These are phyloP conservation scores for Phyllosticta paracitricarpa DNA, from an alignment of 2,329 filamentous ascomycete species.

Conservation along the genomic window DNA sequence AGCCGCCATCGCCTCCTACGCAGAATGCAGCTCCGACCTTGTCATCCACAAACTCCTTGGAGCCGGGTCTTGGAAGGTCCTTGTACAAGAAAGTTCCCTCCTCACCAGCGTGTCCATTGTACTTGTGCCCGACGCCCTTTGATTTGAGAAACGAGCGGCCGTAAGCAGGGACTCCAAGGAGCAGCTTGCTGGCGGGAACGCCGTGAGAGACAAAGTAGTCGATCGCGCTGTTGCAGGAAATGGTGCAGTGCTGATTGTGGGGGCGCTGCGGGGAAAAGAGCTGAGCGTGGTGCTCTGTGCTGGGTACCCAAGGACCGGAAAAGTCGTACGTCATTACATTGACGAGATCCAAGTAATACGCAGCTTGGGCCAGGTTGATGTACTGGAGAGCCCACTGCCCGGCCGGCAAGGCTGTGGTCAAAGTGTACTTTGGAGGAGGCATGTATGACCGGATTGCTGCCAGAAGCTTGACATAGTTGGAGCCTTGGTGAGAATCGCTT, in stretches of 20 bases:
- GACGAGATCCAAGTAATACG: conserved; percentile 60
- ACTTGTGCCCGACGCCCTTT: conserved; percentile 56
- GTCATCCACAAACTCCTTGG: conserved; percentile 59
- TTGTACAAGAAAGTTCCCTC: conserved; percentile 65
- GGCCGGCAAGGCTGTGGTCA: conserved; percentile 65
- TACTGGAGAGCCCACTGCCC: conserved; percentile 55
- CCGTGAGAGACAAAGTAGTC: conserved; percentile 55
- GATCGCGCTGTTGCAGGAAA: conserved; percentile 57
- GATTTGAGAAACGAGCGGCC: conserved; percentile 61
- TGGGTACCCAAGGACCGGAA: conserved; percentile 57
- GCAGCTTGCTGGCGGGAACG: conserved; percentile 60
- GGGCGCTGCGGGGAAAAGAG: conserved; percentile 49
- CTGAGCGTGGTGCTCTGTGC: conserved; percentile 66
- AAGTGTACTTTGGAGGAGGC: conserved; percentile 56
- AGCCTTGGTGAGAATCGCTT: conserved; percentile 52
- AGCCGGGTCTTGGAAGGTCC: conserved; percentile 51
- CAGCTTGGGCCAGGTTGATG: conserved; percentile 55
- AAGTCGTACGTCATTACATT: conserved; percentile 80
- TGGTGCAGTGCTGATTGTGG: conserved; percentile 45
- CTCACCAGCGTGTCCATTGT: conserved; percentile 43
- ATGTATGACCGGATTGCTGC: conserved; percentile 56
- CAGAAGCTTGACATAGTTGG: conserved; percentile 60
- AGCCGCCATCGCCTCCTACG: conserved; percentile 62
- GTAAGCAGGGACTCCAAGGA: conserved; percentile 66
- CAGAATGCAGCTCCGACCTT: conserved; percentile 61